A percentile compares a stretch with the other conserved stretches of the same genome.
These are phyloP conservation scores for Aspergillus bridgeri DNA, from an alignment of 495 filamentous ascomycete genomes.

Conservation along the genomic window DNA sequence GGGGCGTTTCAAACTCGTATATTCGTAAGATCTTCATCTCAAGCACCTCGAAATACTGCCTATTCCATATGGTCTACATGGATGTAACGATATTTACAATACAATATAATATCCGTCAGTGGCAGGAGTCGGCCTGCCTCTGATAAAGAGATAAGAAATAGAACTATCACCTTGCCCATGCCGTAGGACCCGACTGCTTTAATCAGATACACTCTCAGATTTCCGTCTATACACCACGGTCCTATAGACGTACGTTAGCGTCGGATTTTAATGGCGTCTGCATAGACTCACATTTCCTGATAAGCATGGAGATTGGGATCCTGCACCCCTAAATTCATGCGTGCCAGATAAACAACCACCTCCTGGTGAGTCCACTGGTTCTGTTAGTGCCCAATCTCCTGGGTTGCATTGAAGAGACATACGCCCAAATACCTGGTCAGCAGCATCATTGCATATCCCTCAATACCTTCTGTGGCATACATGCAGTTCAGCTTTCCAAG, in stretches of 20 bases:
- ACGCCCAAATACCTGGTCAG: not conserved
- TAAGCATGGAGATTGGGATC: not conserved
- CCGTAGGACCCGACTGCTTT: too few species aligned
- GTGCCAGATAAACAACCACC: not conserved
- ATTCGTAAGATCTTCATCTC: too few species aligned
- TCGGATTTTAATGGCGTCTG: too few species aligned
- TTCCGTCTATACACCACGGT: not conserved
- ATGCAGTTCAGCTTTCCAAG: not conserved
- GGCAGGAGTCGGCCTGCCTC: too few species aligned
- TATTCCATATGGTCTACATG: too few species aligned
- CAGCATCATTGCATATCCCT: not conserved
- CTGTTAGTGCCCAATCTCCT: not conserved
- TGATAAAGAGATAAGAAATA: too few species aligned
- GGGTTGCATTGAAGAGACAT: not conserved
- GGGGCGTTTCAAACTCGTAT: too few species aligned
- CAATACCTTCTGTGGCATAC: not conserved
- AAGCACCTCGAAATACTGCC: too few species aligned
- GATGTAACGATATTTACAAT: too few species aligned
- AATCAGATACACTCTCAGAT: not conserved
- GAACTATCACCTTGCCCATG: too few species aligned
- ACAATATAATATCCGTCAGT: too few species aligned
- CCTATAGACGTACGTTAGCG: not conserved
- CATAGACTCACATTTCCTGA: constrained; percentile 1
- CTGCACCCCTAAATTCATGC: not conserved
- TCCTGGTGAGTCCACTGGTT: not conserved